These are phyloP conservation scores for Fusarium bactridioides DNA, from an alignment of 2,329 filamentous ascomycete genomes.

Conservation along the genomic window DNA sequence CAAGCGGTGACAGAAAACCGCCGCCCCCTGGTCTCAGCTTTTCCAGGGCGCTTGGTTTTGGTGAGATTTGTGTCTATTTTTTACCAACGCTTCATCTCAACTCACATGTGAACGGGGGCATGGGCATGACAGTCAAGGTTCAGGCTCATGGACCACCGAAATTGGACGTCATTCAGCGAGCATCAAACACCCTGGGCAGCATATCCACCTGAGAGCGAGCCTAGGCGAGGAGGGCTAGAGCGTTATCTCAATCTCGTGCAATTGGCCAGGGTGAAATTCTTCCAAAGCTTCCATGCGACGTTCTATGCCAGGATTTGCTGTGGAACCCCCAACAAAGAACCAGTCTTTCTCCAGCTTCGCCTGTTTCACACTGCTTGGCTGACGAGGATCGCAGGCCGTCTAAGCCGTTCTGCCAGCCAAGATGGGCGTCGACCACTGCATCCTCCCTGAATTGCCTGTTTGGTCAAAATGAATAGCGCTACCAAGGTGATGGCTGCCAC, in stretches of 20 bases:
- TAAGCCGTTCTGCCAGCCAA: constrained; percentile 13
- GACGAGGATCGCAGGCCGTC: constrained; percentile 24
- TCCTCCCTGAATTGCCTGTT: constrained; percentile 14
- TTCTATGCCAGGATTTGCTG: constrained; percentile 34
- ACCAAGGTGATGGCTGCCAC: constrained; percentile 23
- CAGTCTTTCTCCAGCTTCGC: constrained; percentile 23
- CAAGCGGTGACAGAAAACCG: constrained; percentile 22
- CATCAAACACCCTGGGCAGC: constrained; percentile 18
- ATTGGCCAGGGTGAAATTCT: constrained; percentile 25
- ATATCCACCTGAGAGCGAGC: constrained; percentile 31
- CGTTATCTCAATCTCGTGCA: constrained; percentile 8
- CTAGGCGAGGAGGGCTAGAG: constrained; percentile 6
- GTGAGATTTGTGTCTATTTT: background rate
- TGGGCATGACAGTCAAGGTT: constrained; percentile 33
- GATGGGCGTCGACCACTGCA: background rate
- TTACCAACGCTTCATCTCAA: constrained; percentile 6
- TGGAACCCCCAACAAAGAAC: constrained; percentile 27
- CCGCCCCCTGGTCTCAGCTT: constrained; percentile 33
- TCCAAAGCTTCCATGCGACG: constrained; percentile 39
- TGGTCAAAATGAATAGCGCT: background rate
- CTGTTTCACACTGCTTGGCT: constrained; percentile 27
- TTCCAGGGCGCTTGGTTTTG: background rate
- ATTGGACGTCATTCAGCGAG: constrained; percentile 42
- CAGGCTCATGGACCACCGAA: constrained; percentile 34
- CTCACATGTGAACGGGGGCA: constrained; percentile 13